Evolutionary conservation across 495 filamentous ascomycete genomes (phyloP), one percentile per base, ranked within the genome.

Genomic region (Achaetomiella virescens): DNA sequence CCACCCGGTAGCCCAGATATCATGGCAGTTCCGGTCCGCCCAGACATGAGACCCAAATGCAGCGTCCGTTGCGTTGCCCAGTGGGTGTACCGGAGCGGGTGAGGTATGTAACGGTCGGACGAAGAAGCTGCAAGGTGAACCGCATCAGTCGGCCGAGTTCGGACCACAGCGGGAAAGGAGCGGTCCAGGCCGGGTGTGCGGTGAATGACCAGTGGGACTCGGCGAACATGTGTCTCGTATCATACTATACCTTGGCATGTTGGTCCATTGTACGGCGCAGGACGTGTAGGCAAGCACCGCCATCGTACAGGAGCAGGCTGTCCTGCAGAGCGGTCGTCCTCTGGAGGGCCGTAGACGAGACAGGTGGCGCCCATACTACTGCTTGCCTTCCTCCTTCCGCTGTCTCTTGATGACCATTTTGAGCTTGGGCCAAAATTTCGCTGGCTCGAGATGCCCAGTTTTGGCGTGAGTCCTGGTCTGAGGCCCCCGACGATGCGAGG

Each of bases 231-330:
- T 45, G 35, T 17, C 49, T 41, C 3, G 53, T 22, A 2, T 50
- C 56, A 24, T 51, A 14, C 6, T 27, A 0, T 1, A 40, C 10
- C 2, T 2, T 5, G 22, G 1, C 11, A 2, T 45, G 20, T 1
- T 24, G 5, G 40, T 55, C 61, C 2, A 51, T 12, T 5, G 1
- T 15, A 15, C 36, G 50, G 24, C 58, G 54, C 9, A 57, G 18
- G 4, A 20, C 7, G 0, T 53, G 53, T 12, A 58, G 24, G 18
- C 41, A 54, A n/a, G 46, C 46, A 11, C 61, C 57, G 25, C 61
- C 61, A n/a, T 60, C 57, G 40, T 63, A 63, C 3, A 63, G 40
- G n/a, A n/a, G 18, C 10, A 54, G 35, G 1, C 29, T 18, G 33
- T 48, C 31, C 35, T 48, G 48, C 1, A 44, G 7, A 8, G 7